Conservation (phyloP, 345 rosid genomes). For the Nephelium lappaceum region DNA sequence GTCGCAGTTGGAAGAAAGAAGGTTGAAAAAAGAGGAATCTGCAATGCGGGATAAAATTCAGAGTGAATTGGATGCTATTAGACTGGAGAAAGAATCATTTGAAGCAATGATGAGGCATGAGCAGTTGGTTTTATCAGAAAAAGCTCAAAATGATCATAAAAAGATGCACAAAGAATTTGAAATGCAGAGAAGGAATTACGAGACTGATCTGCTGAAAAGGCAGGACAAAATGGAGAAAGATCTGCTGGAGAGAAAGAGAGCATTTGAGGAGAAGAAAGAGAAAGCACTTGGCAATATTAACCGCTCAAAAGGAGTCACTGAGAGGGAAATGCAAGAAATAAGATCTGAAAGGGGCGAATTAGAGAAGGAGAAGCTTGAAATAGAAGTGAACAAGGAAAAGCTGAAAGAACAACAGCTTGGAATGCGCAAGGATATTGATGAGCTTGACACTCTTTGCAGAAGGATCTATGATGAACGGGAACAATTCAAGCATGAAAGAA, state of each 20-base stretch:
- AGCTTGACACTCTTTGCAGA: conserved; percentile 59
- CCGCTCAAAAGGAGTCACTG: conserved; percentile 48
- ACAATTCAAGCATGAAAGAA: conserved; percentile 49
- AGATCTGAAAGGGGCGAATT: conserved; percentile 46
- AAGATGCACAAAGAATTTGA: conserved; percentile 64
- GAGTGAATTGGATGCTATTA: conserved; percentile 58
- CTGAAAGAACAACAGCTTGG: conserved; percentile 59
- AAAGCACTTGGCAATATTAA: conserved; percentile 44
- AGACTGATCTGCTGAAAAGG: conserved; percentile 44
- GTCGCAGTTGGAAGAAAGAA: conserved; percentile 49
- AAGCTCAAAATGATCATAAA: conserved; percentile 49
- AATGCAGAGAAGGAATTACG: conserved; percentile 47
- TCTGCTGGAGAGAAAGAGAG: conserved; percentile 42
- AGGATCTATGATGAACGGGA: conserved; percentile 60
- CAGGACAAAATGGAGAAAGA: conserved; percentile 58
- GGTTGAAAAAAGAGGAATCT: conserved; percentile 59
- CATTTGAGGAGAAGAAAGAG: conserved; percentile 51
- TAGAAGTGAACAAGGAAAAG: conserved; percentile 48
- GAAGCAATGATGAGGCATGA: conserved; percentile 68
- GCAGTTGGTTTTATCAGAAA: conserved; percentile 52
- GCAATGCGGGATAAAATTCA: conserved; percentile 44
- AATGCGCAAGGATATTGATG: conserved; percentile 62
- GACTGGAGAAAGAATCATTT: conserved; percentile 66
- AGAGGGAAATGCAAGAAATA: conserved; percentile 57
- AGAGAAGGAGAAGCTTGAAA: conserved; percentile 52